Evolutionary conservation across 2,329 filamentous ascomycete genomes (phyloP).

Genomic region (Phialophora verrucosa): DNA sequence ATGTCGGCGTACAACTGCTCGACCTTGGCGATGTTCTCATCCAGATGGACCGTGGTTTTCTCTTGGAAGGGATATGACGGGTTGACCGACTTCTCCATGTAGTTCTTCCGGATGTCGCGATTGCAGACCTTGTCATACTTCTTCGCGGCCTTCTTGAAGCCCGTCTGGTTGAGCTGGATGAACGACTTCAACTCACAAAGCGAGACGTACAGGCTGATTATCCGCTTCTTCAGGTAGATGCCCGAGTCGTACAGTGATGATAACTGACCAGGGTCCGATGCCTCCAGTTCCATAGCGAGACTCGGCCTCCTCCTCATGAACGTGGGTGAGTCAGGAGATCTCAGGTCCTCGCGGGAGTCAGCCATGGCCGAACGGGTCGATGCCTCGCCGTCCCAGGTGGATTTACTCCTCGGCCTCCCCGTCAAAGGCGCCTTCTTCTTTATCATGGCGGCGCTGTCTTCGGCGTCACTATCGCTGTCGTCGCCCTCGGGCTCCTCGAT

Average conservation of each 20-base stretch:
- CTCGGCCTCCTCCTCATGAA: constrained; percentile 64
- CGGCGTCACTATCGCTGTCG: constrained; percentile 49
- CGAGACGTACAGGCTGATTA: constrained; percentile 84
- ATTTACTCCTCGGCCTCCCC: constrained; percentile 43
- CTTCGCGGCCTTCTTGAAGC: constrained; percentile 94
- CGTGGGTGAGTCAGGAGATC: constrained; percentile 49
- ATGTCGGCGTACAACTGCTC: constrained; percentile 81
- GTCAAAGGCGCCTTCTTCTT: constrained; percentile 43
- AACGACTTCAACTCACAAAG: constrained; percentile 96
- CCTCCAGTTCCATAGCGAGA: constrained; percentile 60
- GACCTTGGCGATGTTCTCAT: constrained; percentile 73
- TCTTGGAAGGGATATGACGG: constrained; percentile 80
- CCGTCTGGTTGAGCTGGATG: constrained; percentile 93
- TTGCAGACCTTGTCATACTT: constrained; percentile 98
- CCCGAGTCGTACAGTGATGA: constrained; percentile 71
- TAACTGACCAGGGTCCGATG: constrained; percentile 80
- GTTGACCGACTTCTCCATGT: constrained; percentile 75
- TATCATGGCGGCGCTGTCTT: constrained; percentile 37
- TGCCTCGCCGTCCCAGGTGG: constrained; percentile 26
- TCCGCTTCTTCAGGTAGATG: constrained; percentile 90
- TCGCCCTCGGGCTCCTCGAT: constrained; percentile 62
- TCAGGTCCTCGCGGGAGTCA: constrained; percentile 58
- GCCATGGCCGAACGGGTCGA: constrained; percentile 26
- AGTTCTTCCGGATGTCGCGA: constrained; percentile 75
- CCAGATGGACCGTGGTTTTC: constrained; percentile 71